Conservation (phyloP, 2,329 filamentous ascomycete genomes). For the Pestalotiopsis sp. region DNA sequence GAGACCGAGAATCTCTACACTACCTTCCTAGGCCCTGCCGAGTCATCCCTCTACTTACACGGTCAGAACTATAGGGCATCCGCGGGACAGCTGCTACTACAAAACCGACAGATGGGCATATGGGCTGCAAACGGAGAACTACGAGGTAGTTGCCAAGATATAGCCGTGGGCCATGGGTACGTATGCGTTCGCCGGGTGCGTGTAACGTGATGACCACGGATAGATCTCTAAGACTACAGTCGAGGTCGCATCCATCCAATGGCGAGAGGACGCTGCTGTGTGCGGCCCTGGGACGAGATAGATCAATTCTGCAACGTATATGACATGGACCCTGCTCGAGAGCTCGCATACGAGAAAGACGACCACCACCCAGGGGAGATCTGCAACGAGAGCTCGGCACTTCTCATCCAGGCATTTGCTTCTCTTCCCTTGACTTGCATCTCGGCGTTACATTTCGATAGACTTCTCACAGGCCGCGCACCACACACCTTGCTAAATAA, state of each 20-base stretch:
- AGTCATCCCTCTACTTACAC: neutral
- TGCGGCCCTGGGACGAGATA: neutral
- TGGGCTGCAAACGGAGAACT: neutral
- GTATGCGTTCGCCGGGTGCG: neutral
- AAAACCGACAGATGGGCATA: neutral
- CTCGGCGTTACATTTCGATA: conserved; percentile 13
- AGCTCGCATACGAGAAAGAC: neutral
- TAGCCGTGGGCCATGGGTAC: neutral
- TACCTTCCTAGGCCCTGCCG: neutral
- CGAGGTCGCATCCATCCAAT: neutral
- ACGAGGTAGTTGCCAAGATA: neutral
- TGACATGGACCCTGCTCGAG: neutral
- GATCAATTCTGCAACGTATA: neutral
- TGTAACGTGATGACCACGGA: neutral
- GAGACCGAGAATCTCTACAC: neutral
- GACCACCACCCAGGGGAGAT: conserved; percentile 17
- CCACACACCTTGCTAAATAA: neutral
- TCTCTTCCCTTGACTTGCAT: conserved; percentile 3
- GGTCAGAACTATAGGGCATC: neutral
- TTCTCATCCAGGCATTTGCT: conserved; percentile 11
- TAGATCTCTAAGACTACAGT: neutral
- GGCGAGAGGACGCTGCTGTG: neutral
- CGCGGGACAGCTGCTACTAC: neutral
- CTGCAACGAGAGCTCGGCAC: conserved; percentile 13
- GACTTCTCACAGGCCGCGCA: neutral